phyloP scores from a whole-genome alignment of 2,329 filamentous ascomycete species.

The Macrophomina pseudophaseolina region DNA sequence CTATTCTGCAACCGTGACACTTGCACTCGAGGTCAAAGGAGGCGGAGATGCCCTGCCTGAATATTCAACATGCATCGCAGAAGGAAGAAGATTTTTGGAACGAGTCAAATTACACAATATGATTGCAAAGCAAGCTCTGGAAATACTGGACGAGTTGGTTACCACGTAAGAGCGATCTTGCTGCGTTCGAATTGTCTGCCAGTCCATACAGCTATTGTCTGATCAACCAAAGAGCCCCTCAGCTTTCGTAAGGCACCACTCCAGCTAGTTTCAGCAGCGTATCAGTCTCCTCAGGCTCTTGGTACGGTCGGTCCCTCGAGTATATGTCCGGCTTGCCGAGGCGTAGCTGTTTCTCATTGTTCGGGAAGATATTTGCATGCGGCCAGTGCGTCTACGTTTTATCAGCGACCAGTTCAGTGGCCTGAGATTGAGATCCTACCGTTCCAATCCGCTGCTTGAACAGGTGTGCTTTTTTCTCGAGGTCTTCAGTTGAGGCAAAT shows the following conservation, averaged over 20 bases:
- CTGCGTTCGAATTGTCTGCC: no score
- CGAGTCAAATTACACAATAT: slow-evolving; percentile 28
- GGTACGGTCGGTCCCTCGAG: background rate
- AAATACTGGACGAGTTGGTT: slow-evolving; percentile 27
- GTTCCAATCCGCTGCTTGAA: slow-evolving; percentile 11
- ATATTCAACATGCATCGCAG: slow-evolving; percentile 15
- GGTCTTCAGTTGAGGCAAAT: slow-evolving; percentile 20
- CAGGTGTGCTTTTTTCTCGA: slow-evolving; percentile 31
- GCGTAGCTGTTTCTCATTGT: background rate
- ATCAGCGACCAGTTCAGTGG: background rate
- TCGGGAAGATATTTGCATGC: background rate
- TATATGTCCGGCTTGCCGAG: slow-evolving; percentile 3
- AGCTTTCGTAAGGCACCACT: background rate
- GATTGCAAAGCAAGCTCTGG: slow-evolving; percentile 26
- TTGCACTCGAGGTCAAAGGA: slow-evolving; percentile 27
- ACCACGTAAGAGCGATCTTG: background rate
- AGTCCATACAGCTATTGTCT: no score
- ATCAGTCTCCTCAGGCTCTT: slow-evolving; percentile 4
- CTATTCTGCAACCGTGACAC: slow-evolving; percentile 28
- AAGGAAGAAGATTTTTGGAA: slow-evolving; percentile 23
- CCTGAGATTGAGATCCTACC: background rate
- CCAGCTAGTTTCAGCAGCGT: background rate
- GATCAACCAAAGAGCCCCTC: background rate
- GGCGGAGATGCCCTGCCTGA: slow-evolving; percentile 2
- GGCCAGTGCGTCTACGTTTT: slow-evolving; percentile 10